These are phyloP conservation scores for Pseudogymnoascus sp. DNA, from an alignment of 2,329 filamentous ascomycete genomes.

Conservation along the genomic window DNA sequence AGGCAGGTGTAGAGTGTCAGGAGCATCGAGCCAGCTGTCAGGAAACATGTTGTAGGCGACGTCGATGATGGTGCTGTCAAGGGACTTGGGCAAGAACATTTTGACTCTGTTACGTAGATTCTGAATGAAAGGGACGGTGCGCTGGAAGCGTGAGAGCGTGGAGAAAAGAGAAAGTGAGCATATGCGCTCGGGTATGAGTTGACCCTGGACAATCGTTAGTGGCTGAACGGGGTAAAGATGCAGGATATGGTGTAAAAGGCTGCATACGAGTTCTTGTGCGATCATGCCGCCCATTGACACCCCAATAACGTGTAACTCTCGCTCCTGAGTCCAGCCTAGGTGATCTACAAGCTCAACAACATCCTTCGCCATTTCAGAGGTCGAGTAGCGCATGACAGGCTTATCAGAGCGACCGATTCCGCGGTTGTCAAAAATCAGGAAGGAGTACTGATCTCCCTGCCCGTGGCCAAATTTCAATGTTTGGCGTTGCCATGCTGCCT, in stretches of 20 bases:
- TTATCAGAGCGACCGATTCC: conserved; percentile 76
- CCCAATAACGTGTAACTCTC: conserved; percentile 61
- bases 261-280: conserved; percentile 63
- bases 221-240: neutral
- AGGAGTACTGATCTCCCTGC: conserved; percentile 57
- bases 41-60: conserved; percentile 61
- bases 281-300: conserved; percentile 91
- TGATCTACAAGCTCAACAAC: conserved; percentile 60
- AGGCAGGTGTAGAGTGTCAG: conserved; percentile 51
- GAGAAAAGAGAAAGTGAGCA: conserved; percentile 51
- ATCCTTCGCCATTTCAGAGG: conserved; percentile 77
- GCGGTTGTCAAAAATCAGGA: conserved; percentile 74
- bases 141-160: conserved; percentile 53
- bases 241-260: conserved; percentile 11
- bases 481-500: conserved; percentile 72
- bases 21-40: conserved; percentile 49
- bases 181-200: conserved; percentile 43
- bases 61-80: conserved; percentile 57
- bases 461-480: conserved; percentile 75
- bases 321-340: conserved; percentile 56
- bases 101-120: conserved; percentile 51
- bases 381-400: conserved; percentile 69
- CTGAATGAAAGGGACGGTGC: conserved; percentile 53
- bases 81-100: conserved; percentile 60
- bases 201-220: conserved; percentile 28